These are phyloP conservation scores for Yamadazyma jaroonii DNA, from an alignment of 1,139 yeast genomes.

Conservation along the genomic window DNA sequence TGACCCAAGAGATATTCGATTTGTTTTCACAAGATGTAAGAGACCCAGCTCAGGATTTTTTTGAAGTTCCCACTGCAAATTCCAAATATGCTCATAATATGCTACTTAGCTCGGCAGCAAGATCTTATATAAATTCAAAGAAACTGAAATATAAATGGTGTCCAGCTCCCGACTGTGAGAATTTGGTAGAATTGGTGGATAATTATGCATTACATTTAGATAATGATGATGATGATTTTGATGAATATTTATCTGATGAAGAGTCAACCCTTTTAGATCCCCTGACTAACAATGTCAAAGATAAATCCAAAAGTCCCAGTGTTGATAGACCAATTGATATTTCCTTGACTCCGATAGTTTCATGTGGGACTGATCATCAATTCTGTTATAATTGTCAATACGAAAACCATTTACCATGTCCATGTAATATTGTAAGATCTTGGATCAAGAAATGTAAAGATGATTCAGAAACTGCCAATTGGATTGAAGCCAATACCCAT, in stretches of 20 bases:
- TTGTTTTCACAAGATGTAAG: slow-evolving; percentile 2
- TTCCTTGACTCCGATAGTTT: slow-evolving; percentile 55
- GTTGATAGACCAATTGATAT: slow-evolving; percentile 16
- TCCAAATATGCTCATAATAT: slow-evolving; percentile 10
- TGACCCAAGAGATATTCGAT: slow-evolving; percentile 9
- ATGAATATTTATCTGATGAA: not conserved
- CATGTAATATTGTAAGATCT: slow-evolving; percentile 62
- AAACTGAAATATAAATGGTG: slow-evolving; percentile 66
- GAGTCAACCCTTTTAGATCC: not conserved
- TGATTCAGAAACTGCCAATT: slow-evolving; percentile 84
- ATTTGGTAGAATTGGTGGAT: slow-evolving; percentile 14
- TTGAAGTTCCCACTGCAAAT: not conserved
- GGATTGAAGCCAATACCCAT: slow-evolving; percentile 89
- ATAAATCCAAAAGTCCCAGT: not conserved
- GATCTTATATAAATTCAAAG: slow-evolving; percentile 49
- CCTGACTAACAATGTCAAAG: not conserved
- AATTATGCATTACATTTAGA: slow-evolving; percentile 7
- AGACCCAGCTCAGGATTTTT: not conserved
- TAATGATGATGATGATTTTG: slow-evolving; percentile 1
- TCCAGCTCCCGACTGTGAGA: slow-evolving; percentile 80
- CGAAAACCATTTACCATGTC: slow-evolving; percentile 82
- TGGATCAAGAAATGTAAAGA: slow-evolving; percentile 85
- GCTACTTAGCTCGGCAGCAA: slow-evolving; percentile 32
- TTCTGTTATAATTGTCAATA: slow-evolving; percentile 79
- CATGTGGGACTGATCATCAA: slow-evolving; percentile 63